Evolutionary conservation across 208 protist species (phyloP), one percentile per base, ranked within the genome.

Genomic region (Trypanosoma cruzi): DNA sequence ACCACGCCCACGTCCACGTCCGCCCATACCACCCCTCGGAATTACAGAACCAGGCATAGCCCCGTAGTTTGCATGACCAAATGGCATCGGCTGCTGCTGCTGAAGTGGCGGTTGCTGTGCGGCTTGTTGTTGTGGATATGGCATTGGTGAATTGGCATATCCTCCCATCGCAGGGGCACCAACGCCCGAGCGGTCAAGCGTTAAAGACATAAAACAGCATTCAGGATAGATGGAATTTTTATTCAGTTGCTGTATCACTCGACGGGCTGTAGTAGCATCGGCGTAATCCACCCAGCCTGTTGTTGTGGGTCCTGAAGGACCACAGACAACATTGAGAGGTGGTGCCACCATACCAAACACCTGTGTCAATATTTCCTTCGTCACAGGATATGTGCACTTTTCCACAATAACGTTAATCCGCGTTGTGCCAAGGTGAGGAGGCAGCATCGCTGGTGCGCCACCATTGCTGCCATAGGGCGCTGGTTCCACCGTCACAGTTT

Each of bases 301-400:
- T 20, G 88, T 94, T 5, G 86, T 92, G 4, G 68, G 74, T 3
- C 75, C 83, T 36, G 81, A 85, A 11, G 81, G 84, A 55, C 86
- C 82, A 70, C 90, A 96, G 28, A 81, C 74, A 20, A 96, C 74
- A 61, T 84, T 67, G 26, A 67, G 36, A 6, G 87, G 86, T 44
- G 73, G 73, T 29, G 77, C 84, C 14, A 92, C 82, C 77, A 89
- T 90, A 68, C 75, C 81, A 69, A 96, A 96, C 73, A 96, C 85
- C 36, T 92, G 80, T 58, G 75, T 61, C 16, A 96, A 72, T 54
- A 94, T 75, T 4, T 90, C 83, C 34, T 88, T 82, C 1, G 85
- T 94, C 56, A 96, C 84, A n/a, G 86, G 82, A 80, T 92, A 91
- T 40, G 79, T 84, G 68, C 90, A 96, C 61, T 90, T 80, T 70